phyloP scores from a whole-genome alignment of 2,329 filamentous ascomycete species.

The Hirsutella thompsonii region DNA sequence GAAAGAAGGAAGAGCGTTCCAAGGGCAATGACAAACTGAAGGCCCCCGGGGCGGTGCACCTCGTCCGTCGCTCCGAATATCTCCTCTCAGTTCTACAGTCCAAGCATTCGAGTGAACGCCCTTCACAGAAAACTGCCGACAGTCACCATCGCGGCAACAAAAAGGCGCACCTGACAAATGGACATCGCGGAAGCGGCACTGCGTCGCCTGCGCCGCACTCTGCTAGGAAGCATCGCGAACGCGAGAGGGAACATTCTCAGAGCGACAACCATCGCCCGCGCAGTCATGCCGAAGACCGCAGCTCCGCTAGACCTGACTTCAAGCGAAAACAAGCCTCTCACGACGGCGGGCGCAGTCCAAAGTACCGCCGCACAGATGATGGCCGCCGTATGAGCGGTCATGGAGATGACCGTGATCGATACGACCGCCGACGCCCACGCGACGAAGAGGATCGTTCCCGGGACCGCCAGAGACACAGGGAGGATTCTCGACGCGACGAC shows the following conservation, averaged over 20 bases:
- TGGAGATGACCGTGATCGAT: slow-evolving; percentile 23
- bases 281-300: slow-evolving; percentile 36
- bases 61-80: slow-evolving; percentile 90
- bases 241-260: slow-evolving; percentile 31
- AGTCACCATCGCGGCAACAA: slow-evolving; percentile 95
- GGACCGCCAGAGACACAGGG: slow-evolving; percentile 21
- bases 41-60: slow-evolving; percentile 91
- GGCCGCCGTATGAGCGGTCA: slow-evolving; percentile 22
- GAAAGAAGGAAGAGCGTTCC: slow-evolving; percentile 86
- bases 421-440: slow-evolving; percentile 13
- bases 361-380: slow-evolving; percentile 28
- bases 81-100: slow-evolving; percentile 86
- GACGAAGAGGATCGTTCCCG: slow-evolving; percentile 12
- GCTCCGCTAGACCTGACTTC: slow-evolving; percentile 36
- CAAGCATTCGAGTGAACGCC: slow-evolving; percentile 65
- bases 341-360: slow-evolving; percentile 29
- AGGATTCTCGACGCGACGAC: slow-evolving; percentile 13
- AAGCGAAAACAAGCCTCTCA: slow-evolving; percentile 49
- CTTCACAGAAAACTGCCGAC: slow-evolving; percentile 68
- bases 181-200: slow-evolving; percentile 50
- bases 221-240: slow-evolving; percentile 31
- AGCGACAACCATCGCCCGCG: slow-evolving; percentile 37
- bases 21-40: slow-evolving; percentile 70
- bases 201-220: slow-evolving; percentile 55
- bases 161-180: slow-evolving; percentile 47